Conservation (phyloP, 2,329 filamentous ascomycete genomes). For the Aspergillus aculeatus region DNA sequence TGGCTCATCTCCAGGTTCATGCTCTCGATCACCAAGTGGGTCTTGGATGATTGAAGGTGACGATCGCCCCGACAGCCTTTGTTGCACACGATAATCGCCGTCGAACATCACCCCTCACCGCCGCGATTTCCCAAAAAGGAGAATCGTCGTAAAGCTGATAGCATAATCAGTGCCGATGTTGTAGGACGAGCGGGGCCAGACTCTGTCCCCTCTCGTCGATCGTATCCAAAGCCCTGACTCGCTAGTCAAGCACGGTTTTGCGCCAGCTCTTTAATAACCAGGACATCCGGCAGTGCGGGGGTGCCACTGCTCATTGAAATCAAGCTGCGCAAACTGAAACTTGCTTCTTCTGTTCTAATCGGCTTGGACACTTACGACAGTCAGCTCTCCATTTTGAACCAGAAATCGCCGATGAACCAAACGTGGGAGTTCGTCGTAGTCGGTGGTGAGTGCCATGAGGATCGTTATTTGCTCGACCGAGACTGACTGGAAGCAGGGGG, state of each 20-base stretch:
- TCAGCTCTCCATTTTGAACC: background rate
- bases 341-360: background rate
- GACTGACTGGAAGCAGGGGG: constrained; percentile 46
- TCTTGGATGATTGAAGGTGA: background rate
- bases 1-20: too few species aligned
- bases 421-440: constrained; percentile 10
- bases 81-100: background rate
- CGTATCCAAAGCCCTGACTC: background rate
- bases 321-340: background rate
- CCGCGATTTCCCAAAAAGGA: background rate
- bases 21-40: too few species aligned
- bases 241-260: background rate
- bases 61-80: background rate
- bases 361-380: background rate
- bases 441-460: background rate
- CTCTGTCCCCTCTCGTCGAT: background rate
- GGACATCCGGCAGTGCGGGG: background rate
- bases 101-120: background rate
- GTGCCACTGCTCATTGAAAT: background rate
- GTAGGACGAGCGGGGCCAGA: background rate
- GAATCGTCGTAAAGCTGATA: background rate
- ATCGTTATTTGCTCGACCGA: background rate
- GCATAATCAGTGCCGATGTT: background rate
- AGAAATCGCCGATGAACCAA: background rate
- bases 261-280: background rate